Evolutionary conservation across 306 rosid genomes (phyloP), one percentile per base, ranked within the genome.

Genomic region (Amphicarpaea edgeworthii): DNA sequence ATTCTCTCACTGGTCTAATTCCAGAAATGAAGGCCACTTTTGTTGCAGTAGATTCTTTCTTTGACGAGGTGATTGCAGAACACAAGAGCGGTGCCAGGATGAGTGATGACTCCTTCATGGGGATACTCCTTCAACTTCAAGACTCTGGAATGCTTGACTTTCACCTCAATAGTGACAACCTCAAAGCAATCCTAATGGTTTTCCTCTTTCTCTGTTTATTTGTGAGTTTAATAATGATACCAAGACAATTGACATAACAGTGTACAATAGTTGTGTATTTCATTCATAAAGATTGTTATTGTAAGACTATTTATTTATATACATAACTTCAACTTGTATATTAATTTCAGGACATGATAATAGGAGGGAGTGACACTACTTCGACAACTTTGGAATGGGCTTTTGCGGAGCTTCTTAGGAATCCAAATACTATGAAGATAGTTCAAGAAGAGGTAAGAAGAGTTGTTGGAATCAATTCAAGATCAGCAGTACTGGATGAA

Each of bases 361-460:
- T 41, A 5, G 82, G 70, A 14, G 82, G 70, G 10, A 58, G 42
- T 46, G 76, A 77, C n/a, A 34, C 63, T 3, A 57, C 70, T 32
- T 46, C 82, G n/a, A 46, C 76, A 6, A 19, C 65, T 3, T 2
- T 59, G 16, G 77, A 79, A 70, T 79, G 82, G 77, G 12, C 43
- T 6, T 60, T 79, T 61, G 72, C 82, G 1, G 77, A 64, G 32
- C 82, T 78, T 0, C 0, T 60, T 50, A 78, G 6, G 6, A 78
- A 78, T 16, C 82, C 74, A 30, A 10, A 6, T 8, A 34, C 14
- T 41, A 73, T 73, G 70, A 90, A 41, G 45, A 61, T 17, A 16
- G 45, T 7, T 5, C 68, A 61, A 61, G 68, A 61, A 32, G 68
- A 61, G 8, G 78, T 78, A 10, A 85, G 96, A 72, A 79, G 68